Conservation (phyloP, 1,284 basidiomycete species). For the Leccinum pachyderme region DNA sequence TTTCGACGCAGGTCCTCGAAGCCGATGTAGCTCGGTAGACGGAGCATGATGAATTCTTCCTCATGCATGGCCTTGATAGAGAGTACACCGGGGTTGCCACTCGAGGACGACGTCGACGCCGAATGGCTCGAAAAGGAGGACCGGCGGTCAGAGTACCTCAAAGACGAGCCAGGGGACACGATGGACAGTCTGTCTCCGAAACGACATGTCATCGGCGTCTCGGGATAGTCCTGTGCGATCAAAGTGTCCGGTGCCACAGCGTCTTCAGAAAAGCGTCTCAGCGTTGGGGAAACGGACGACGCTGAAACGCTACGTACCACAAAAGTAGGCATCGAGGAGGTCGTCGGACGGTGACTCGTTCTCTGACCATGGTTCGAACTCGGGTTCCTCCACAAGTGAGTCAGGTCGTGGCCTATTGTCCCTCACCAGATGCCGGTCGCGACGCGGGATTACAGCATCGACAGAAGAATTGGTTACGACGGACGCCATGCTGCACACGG, state of each 20-base stretch:
- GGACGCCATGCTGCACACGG: conserved; percentile 58
- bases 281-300: neutral
- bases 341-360: conserved; percentile 33
- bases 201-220: conserved; percentile 21
- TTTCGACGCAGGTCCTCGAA: conserved; percentile 52
- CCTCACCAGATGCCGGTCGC: conserved; percentile 13
- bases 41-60: conserved; percentile 60
- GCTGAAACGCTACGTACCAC: conserved; percentile 35
- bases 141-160: conserved; percentile 17
- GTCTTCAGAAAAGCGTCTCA: neutral
- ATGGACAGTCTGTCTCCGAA: conserved; percentile 10
- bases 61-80: conserved; percentile 65
- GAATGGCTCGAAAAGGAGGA: conserved; percentile 32
- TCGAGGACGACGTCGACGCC: conserved; percentile 19
- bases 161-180: conserved; percentile 12
- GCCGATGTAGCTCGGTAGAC: conserved; percentile 43
- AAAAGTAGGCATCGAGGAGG: conserved; percentile 48
- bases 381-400: conserved; percentile 23
- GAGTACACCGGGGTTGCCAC: conserved; percentile 35
- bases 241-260: conserved; percentile 31
- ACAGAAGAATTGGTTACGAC: conserved; percentile 55
- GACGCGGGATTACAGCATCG: conserved; percentile 50
- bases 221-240: conserved; percentile 10
- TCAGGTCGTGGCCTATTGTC: conserved; percentile 11
- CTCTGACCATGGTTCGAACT: conserved; percentile 34